Evolutionary conservation across 345 rosid genomes (phyloP).

Genomic region (Clarkia xantiana): DNA sequence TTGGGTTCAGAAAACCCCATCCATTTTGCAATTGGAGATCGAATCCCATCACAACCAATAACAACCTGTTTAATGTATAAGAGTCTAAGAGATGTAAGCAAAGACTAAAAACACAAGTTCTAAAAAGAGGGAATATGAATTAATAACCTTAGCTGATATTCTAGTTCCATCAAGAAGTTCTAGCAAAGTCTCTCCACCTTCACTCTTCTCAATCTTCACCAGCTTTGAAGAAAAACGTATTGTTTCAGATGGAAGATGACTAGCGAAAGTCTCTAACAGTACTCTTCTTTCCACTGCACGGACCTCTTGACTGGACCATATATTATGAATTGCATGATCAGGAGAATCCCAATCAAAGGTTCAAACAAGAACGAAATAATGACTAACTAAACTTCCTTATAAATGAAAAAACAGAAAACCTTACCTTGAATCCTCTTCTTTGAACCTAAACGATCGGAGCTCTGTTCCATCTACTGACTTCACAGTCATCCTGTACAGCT

Average conservation of each 20-base stretch:
- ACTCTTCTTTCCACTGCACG: constrained; percentile 80
- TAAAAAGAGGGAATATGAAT: background rate
- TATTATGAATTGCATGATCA: background rate
- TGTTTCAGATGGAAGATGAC: constrained; percentile 48
- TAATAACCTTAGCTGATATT: constrained; percentile 54
- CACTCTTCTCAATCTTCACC: constrained; percentile 28
- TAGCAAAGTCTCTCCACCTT: constrained; percentile 36
- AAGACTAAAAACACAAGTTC: background rate
- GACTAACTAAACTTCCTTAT: background rate
- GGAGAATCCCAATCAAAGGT: background rate
- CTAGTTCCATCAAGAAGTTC: constrained; percentile 47
- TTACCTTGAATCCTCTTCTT: constrained; percentile 80
- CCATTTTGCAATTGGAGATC: constrained; percentile 74
- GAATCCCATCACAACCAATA: constrained; percentile 75
- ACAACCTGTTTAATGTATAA: constrained; percentile 71
- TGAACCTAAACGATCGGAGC: constrained; percentile 72
- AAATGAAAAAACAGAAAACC: background rate
- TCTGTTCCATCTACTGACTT: constrained; percentile 73
- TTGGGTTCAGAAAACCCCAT: constrained; percentile 79
- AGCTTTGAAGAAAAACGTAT: constrained; percentile 52
- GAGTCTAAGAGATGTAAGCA: background rate
- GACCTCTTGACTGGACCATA: constrained; percentile 82
- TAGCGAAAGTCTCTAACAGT: constrained; percentile 68
- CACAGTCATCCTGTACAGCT: constrained; percentile 84
- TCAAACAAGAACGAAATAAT: background rate